Conservation (phyloP, 225 moss, liverwort and hornwort genomes). For the Polytrichum formosum region DNA sequence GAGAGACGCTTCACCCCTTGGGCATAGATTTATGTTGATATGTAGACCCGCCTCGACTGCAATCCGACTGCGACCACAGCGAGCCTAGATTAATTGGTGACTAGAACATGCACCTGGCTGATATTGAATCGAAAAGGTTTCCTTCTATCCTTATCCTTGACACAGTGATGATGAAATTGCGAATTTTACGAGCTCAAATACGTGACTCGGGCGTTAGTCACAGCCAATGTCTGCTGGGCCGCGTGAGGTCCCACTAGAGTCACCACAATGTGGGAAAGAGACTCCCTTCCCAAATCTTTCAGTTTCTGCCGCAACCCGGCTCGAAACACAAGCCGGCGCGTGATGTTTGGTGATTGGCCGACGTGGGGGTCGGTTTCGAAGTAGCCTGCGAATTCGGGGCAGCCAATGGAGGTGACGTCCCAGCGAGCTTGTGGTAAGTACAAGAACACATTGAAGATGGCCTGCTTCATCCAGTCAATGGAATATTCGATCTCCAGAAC, state of each 20-base stretch:
- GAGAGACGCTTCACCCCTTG: too few species aligned
- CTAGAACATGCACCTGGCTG: too few species aligned
- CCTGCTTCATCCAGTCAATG: not conserved
- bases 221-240: not conserved
- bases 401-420: not conserved
- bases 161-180: too few species aligned
- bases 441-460: not conserved
- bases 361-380: not conserved
- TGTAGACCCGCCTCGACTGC: too few species aligned
- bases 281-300: not conserved
- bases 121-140: too few species aligned
- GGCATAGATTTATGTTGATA: too few species aligned
- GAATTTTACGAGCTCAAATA: too few species aligned
- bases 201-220: not conserved
- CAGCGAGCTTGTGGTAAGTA: not conserved
- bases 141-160: too few species aligned
- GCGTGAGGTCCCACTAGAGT: not conserved
- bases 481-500: not conserved
- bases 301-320: not conserved
- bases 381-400: not conserved
- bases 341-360: not conserved
- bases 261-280: conserved; percentile 1
- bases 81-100: too few species aligned
- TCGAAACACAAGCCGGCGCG: not conserved
- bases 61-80: too few species aligned